A percentile compares a stretch with the other conserved stretches of the same genome.
Conservation (phyloP, 2,329 filamentous ascomycete genomes). For the Ophiocordyceps sinensis region DNA sequence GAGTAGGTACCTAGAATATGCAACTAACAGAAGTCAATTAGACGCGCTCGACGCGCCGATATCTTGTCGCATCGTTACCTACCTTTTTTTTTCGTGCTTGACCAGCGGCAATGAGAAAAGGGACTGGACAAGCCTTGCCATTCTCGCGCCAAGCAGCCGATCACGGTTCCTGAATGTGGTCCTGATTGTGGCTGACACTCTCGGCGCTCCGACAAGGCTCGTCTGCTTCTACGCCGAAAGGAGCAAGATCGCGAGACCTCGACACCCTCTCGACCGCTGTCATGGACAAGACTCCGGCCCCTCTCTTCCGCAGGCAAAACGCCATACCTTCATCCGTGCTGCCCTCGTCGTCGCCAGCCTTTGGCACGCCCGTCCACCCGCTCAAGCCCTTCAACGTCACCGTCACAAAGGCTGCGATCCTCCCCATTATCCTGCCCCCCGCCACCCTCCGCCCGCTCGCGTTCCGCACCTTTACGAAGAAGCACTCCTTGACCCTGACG, state of each 20-base stretch:
- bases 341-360: slow-evolving; percentile 80
- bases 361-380: slow-evolving; percentile 74
- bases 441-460: slow-evolving; percentile 78
- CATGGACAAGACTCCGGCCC: slow-evolving; percentile 25
- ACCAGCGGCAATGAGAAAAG: no score
- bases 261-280: not conserved
- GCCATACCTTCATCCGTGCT: slow-evolving; percentile 40
- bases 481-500: slow-evolving; percentile 85
- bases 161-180: no score
- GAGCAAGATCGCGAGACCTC: no score
- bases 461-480: slow-evolving; percentile 93
- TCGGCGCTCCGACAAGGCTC: no score
- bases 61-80: not conserved
- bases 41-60: slow-evolving; percentile 25
- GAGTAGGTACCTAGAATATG: slow-evolving; percentile 8
- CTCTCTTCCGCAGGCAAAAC: slow-evolving; percentile 22
- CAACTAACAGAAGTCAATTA: slow-evolving; percentile 19
- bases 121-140: no score
- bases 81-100: no score
- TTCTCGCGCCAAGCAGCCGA: no score
- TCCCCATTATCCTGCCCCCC: slow-evolving; percentile 81
- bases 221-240: no score
- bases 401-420: slow-evolving; percentile 46
- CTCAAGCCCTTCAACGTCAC: slow-evolving; percentile 48
- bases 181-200: no score